These are phyloP conservation scores for Suhomyces anneliseae DNA, from an alignment of 1,139 yeast species.

Conservation along the genomic window DNA sequence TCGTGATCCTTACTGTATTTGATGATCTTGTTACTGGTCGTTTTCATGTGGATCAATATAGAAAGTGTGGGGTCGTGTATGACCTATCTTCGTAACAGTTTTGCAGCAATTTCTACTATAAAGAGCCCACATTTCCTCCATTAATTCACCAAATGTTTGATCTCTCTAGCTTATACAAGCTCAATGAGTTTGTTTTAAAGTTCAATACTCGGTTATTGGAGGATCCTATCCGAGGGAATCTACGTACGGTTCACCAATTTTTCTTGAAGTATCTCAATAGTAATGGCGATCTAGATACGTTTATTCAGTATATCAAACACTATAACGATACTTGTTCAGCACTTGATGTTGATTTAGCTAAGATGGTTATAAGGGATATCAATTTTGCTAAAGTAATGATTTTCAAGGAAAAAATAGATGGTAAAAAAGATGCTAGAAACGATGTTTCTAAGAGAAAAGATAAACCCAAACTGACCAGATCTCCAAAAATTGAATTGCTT, in stretches of 20 bases:
- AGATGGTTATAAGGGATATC: conserved; percentile 11
- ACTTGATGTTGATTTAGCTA: neutral
- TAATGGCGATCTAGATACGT: conserved; percentile 9
- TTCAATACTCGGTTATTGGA: neutral
- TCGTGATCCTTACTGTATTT: too few species aligned
- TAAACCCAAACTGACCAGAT: neutral
- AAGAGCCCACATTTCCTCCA: neutral
- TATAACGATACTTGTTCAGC: conserved; percentile 28
- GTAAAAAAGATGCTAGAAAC: neutral
- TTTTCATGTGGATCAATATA: neutral
- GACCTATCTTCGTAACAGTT: neutral
- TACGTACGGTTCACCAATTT: conserved; percentile 5
- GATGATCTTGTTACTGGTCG: neutral
- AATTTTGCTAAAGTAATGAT: conserved; percentile 19
- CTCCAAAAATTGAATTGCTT: neutral
- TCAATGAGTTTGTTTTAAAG: conserved; percentile 9
- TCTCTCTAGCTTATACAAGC: neutral
- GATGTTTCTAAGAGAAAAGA: neutral
- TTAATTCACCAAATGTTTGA: neutral
- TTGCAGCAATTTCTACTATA: conserved; percentile 5
- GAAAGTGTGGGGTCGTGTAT: conserved; percentile 2
- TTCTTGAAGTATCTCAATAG: neutral
- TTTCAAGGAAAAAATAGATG: conserved; percentile 18
- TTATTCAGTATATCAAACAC: conserved; percentile 17
- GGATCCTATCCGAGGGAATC: conserved; percentile 12